Percentiles rank a stretch among this genome's conserved stretches.
Conservation (phyloP, 345 rosid species). For the Clausena lansium region DNA sequence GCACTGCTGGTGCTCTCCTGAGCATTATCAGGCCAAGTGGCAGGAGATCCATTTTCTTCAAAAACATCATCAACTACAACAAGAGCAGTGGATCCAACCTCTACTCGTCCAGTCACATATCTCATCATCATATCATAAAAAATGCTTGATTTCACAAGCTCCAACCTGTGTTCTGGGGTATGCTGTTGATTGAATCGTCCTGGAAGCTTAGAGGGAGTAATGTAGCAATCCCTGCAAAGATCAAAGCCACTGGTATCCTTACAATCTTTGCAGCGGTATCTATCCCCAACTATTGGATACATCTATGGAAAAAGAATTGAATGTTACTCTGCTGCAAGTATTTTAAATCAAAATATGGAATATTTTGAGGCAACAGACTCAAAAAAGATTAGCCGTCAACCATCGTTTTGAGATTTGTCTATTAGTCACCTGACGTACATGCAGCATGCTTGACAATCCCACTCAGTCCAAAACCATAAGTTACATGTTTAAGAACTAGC, state of each 20-base stretch:
- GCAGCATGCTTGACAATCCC: neutral
- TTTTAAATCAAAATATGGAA: neutral
- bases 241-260: conserved; percentile 65
- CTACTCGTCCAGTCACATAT: neutral
- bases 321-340: neutral
- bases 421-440: neutral
- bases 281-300: conserved; percentile 66
- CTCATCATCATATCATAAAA: neutral
- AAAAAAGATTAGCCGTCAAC: neutral
- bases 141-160: neutral
- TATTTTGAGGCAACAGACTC: neutral
- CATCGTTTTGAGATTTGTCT: neutral
- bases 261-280: conserved; percentile 74
- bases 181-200: conserved; percentile 95
- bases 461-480: neutral
- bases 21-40: neutral
- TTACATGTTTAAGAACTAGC: neutral
- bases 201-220: conserved; percentile 50
- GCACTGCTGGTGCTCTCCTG: conserved; percentile 11
- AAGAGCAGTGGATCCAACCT: neutral
- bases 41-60: conserved; percentile 20
- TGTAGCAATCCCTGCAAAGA: conserved; percentile 81
- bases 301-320: conserved; percentile 38
- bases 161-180: conserved; percentile 67
- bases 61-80: neutral